phyloP scores from a whole-genome alignment of 2,329 filamentous ascomycete genomes.

The Alternaria alternata region DNA sequence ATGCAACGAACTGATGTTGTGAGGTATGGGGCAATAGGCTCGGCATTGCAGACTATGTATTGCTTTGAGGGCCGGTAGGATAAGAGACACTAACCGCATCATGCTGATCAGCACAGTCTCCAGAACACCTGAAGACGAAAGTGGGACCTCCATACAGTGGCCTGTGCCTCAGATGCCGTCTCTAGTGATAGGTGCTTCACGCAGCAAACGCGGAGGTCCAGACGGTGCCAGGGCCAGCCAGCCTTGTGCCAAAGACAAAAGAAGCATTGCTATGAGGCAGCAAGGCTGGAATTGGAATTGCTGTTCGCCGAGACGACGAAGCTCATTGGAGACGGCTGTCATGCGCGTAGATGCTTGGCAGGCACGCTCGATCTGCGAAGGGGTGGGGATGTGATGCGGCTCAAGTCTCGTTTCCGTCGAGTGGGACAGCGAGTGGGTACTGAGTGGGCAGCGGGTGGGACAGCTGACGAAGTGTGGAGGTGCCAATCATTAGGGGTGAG shows the following conservation, averaged over 20 bases:
- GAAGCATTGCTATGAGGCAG: slow-evolving; percentile 35
- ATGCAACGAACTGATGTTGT: slow-evolving; percentile 27
- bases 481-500: slow-evolving; percentile 28
- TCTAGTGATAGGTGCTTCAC: slow-evolving; percentile 36
- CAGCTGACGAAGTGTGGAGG: slow-evolving; percentile 24
- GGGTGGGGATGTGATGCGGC: slow-evolving; percentile 38
- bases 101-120: slow-evolving; percentile 37
- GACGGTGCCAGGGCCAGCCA: slow-evolving; percentile 40
- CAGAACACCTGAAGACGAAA: slow-evolving; percentile 35
- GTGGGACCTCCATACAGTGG: slow-evolving; percentile 39
- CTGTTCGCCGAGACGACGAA: slow-evolving; percentile 24
- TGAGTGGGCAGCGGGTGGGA: slow-evolving; percentile 16
- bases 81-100: slow-evolving; percentile 36
- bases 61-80: slow-evolving; percentile 36
- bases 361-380: slow-evolving; percentile 15
- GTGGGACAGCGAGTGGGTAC: slow-evolving; percentile 22
- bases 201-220: slow-evolving; percentile 43
- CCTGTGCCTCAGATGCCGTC: slow-evolving; percentile 41
- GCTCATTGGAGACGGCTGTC: slow-evolving; percentile 33
- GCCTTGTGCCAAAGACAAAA: slow-evolving; percentile 24
- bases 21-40: slow-evolving; percentile 34
- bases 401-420: slow-evolving; percentile 36
- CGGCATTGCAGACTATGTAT: slow-evolving; percentile 41
- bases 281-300: slow-evolving; percentile 34
- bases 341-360: slow-evolving; percentile 28